These are phyloP conservation scores for Tetracentron sinense DNA, from an alignment of 164 flowering plant genomes.

Conservation along the genomic window DNA sequence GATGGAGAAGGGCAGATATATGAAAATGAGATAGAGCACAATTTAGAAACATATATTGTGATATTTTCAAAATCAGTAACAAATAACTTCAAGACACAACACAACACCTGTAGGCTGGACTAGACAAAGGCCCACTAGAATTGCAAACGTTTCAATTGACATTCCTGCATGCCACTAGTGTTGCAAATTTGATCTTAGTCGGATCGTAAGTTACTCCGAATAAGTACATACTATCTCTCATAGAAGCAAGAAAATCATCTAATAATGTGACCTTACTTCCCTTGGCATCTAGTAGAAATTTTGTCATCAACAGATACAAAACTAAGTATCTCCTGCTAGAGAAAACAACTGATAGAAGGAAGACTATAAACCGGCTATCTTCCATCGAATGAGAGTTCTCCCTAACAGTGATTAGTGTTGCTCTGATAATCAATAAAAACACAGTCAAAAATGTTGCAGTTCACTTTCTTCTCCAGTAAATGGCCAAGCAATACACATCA, in stretches of 20 bases:
- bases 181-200: background rate
- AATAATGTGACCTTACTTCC: background rate
- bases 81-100: background rate
- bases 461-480: too few relatives aligned
- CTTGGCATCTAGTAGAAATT: background rate
- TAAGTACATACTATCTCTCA: background rate
- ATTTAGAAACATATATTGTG: background rate
- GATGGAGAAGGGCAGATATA: background rate
- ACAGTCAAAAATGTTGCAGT: too few relatives aligned
- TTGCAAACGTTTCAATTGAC: too few relatives aligned
- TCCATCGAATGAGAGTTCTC: too few relatives aligned
- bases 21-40: background rate
- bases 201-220: background rate
- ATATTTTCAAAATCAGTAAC: background rate
- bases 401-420: too few relatives aligned
- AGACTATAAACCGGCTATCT: too few relatives aligned
- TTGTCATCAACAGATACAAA: background rate
- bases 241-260: background rate
- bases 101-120: background rate
- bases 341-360: too few relatives aligned
- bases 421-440: too few relatives aligned
- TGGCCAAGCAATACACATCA: too few relatives aligned
- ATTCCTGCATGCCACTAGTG: background rate
- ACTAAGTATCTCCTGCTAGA: too few relatives aligned
- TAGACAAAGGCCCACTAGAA: background rate